phyloP scores from a whole-genome alignment of 2,329 filamentous ascomycete species.

The Aspergillus ruber region DNA sequence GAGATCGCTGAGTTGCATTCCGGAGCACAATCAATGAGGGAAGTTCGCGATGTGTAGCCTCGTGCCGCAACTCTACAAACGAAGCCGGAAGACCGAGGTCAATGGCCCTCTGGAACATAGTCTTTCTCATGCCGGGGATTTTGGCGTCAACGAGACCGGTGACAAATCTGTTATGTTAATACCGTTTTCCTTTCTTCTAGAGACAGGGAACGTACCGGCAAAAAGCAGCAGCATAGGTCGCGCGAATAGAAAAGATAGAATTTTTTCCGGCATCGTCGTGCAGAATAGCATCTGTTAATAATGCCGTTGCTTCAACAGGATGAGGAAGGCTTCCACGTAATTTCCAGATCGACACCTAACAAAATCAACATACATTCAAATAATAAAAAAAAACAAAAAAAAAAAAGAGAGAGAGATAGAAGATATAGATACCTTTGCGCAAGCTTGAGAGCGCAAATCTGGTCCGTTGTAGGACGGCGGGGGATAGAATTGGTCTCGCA shows the following conservation, averaged over 20 bases:
- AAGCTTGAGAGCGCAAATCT: conserved; percentile 34
- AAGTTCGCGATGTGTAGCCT: conserved; percentile 82
- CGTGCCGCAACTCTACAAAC: conserved; percentile 84
- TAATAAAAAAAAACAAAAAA: neutral
- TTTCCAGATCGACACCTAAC: conserved; percentile 41
- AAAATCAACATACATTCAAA: neutral
- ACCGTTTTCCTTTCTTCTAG: neutral
- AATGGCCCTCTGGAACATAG: conserved; percentile 41
- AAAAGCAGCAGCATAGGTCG: conserved; percentile 41
- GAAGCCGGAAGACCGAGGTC: conserved; percentile 49
- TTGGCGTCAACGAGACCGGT: conserved; percentile 41
- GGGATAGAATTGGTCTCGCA: conserved; percentile 37
- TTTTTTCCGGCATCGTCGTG: conserved; percentile 36
- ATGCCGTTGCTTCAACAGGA: conserved; percentile 40
- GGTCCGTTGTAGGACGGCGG: conserved; percentile 23
- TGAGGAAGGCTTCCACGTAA: conserved; percentile 40
- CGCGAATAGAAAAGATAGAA: conserved; percentile 40
- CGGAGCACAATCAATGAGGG: conserved; percentile 69
- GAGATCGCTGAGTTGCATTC: conserved; percentile 60
- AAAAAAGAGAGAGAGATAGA: too few species aligned
- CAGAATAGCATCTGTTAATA: conserved; percentile 41
- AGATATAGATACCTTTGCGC: conserved; percentile 27
- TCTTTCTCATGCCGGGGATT: conserved; percentile 33
- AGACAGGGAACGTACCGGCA: conserved; percentile 31
- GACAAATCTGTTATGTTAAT: conserved; percentile 31